Conservation (phyloP, 2,329 filamentous ascomycete species). For the Venturia pyrina region DNA sequence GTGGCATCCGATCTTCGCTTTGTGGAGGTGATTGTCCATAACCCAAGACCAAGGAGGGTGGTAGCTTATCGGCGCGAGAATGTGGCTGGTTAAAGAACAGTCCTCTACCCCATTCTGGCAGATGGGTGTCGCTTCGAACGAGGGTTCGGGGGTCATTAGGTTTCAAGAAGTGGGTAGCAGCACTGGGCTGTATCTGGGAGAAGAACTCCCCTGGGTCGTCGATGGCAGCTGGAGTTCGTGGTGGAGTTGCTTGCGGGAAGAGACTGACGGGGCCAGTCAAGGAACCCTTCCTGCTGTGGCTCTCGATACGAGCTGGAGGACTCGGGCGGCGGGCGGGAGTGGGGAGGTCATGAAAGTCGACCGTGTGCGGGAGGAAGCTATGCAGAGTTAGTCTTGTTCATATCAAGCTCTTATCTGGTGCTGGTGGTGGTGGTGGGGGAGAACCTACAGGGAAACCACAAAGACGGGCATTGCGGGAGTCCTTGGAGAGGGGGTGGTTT, state of each 20-base stretch:
- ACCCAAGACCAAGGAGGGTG: slow-evolving; percentile 65
- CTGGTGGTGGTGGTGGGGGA: no score
- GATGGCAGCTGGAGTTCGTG: slow-evolving; percentile 31
- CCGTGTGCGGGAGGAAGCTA: slow-evolving; percentile 38
- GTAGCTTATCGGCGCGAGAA: slow-evolving; percentile 63
- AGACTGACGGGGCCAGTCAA: slow-evolving; percentile 25
- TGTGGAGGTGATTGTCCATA: slow-evolving; percentile 42
- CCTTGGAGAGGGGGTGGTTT: no score
- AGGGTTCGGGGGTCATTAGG: slow-evolving; percentile 40
- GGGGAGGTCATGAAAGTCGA: slow-evolving; percentile 67
- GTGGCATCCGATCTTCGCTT: slow-evolving; percentile 17
- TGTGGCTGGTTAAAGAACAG: slow-evolving; percentile 64
- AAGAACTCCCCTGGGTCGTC: slow-evolving; percentile 36
- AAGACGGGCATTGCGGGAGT: slow-evolving; percentile 45
- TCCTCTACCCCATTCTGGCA: slow-evolving; percentile 62
- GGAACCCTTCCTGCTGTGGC: slow-evolving; percentile 28
- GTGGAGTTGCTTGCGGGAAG: slow-evolving; percentile 29
- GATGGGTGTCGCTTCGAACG: slow-evolving; percentile 63
- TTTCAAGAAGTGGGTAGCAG: slow-evolving; percentile 45
- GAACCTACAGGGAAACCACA: slow-evolving; percentile 48
- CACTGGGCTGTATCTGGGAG: slow-evolving; percentile 29
- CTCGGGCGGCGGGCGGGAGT: slow-evolving; percentile 23
- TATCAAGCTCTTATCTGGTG: neutral
- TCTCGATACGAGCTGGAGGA: slow-evolving; percentile 19
- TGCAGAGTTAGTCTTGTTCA: neutral